A percentile compares a stretch with the other conserved stretches of the same genome.
Evolutionary conservation across 2,329 filamentous ascomycete species (phyloP).

Genomic region (Metarhizium sp.): DNA sequence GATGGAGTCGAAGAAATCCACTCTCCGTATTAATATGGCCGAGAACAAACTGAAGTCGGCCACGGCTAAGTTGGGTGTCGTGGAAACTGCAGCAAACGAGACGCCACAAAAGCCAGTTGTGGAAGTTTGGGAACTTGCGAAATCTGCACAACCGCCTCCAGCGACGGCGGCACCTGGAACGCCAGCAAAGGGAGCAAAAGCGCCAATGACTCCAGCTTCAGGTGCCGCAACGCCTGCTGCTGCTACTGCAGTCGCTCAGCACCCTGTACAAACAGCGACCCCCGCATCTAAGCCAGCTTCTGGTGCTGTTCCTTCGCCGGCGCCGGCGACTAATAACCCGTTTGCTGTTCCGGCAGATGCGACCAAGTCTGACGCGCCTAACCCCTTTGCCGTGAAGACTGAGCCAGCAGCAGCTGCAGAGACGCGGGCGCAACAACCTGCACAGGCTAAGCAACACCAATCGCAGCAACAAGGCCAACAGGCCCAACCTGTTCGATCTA

Average conservation of each 20-base stretch:
- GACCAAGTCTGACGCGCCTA: neutral
- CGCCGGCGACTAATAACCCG: neutral
- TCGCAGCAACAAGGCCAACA: slow-evolving; percentile 2
- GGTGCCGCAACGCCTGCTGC: slow-evolving; percentile 3
- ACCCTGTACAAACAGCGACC: neutral
- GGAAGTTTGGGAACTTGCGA: slow-evolving; percentile 80
- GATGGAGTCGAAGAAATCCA: slow-evolving; percentile 66
- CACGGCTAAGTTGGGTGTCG: slow-evolving; percentile 64
- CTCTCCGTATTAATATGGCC: slow-evolving; percentile 67
- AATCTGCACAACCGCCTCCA: slow-evolving; percentile 31
- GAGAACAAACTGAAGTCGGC: slow-evolving; percentile 58
- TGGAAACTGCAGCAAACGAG: slow-evolving; percentile 73
- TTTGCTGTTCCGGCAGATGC: slow-evolving; percentile 1
- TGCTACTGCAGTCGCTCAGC: slow-evolving; percentile 1
- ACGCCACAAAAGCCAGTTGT: slow-evolving; percentile 75
- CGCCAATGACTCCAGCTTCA: slow-evolving; percentile 11
- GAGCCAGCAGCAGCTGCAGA: neutral
- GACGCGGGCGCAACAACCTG: neutral
- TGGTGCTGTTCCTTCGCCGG: neutral
- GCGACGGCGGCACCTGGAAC: slow-evolving; percentile 7
- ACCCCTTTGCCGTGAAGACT: slow-evolving; percentile 4
- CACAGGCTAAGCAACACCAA: slow-evolving; percentile 7
- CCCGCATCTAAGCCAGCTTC: slow-evolving; percentile 10
- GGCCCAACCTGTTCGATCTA: slow-evolving; percentile 18
- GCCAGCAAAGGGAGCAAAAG: slow-evolving; percentile 12